These are phyloP conservation scores for Blastobotrys indianensis DNA, from an alignment of 1,139 yeast genomes.

Conservation along the genomic window DNA sequence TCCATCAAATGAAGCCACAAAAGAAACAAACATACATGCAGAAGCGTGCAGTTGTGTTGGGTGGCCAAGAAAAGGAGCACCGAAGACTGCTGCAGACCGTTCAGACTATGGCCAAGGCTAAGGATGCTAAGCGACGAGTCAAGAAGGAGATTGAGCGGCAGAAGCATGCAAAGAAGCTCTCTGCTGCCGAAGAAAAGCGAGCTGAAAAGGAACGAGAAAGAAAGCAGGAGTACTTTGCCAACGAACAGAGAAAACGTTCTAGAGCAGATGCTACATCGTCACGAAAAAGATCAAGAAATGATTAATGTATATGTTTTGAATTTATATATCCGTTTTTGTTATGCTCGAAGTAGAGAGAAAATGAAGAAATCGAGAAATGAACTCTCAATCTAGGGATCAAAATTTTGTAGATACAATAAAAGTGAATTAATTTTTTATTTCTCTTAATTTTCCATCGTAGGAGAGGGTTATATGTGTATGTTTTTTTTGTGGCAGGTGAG, in stretches of 20 bases:
- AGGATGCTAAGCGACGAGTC: conserved; percentile 68
- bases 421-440: too few relatives aligned
- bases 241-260: conserved; percentile 64
- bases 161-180: conserved; percentile 67
- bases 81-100: conserved; percentile 85
- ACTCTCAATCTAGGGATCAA: too few relatives aligned
- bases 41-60: conserved; percentile 89
- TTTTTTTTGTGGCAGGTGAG: neutral
- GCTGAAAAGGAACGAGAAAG: conserved; percentile 74
- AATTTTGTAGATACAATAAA: too few relatives aligned
- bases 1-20: conserved; percentile 72
- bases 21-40: conserved; percentile 76
- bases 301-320: neutral
- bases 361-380: too few relatives aligned
- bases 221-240: conserved; percentile 79
- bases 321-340: neutral
- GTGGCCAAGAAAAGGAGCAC: conserved; percentile 91
- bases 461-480: neutral
- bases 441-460: neutral
- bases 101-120: conserved; percentile 75
- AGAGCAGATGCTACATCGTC: conserved; percentile 12
- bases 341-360: neutral
- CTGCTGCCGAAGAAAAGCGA: conserved; percentile 65
- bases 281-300: neutral
- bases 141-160: conserved; percentile 75